These are phyloP conservation scores for Xanthoconium purpureum DNA, from an alignment of 768 basidiomycete species.

Conservation along the genomic window DNA sequence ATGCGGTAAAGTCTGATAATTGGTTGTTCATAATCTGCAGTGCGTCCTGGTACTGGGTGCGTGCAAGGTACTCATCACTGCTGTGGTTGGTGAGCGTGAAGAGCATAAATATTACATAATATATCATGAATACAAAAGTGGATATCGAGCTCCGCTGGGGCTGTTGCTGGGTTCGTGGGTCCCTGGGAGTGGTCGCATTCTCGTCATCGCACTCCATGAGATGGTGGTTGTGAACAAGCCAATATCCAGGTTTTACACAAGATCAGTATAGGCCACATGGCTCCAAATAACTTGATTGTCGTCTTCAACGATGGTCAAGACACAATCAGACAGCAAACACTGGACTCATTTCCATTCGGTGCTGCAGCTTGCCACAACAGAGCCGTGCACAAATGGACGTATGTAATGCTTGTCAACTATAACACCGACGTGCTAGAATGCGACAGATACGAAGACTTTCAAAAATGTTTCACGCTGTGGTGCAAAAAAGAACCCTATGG, in stretches of 20 bases:
- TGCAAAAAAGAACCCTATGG: constrained; percentile 65
- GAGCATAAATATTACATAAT: constrained; percentile 56
- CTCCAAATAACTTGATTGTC: neutral
- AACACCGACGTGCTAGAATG: neutral
- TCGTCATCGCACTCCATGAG: constrained; percentile 33
- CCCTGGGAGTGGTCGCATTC: constrained; percentile 9
- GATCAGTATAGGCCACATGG: constrained; percentile 22
- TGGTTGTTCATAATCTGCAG: constrained; percentile 55
- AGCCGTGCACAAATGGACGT: constrained; percentile 54
- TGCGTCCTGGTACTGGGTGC: constrained; percentile 64
- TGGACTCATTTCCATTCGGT: constrained; percentile 52
- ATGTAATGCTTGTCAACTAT: constrained; percentile 18
- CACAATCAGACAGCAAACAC: constrained; percentile 39
- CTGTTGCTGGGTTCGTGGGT: constrained; percentile 23
- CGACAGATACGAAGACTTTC: constrained; percentile 47
- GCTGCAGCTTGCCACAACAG: constrained; percentile 50
- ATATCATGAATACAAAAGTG: constrained; percentile 61
- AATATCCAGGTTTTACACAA: neutral
- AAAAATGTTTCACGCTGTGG: constrained; percentile 64
- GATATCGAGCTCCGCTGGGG: constrained; percentile 62
- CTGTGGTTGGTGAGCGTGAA: constrained; percentile 78
- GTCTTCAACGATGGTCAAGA: constrained; percentile 18
- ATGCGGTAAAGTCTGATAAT: constrained; percentile 70
- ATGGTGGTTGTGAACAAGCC: neutral
- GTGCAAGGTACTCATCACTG: constrained; percentile 61